Base-by-base conservation (phyloP, 371 early-diverging fungal genomes). In the Capillidium rhysosporum region DNA sequence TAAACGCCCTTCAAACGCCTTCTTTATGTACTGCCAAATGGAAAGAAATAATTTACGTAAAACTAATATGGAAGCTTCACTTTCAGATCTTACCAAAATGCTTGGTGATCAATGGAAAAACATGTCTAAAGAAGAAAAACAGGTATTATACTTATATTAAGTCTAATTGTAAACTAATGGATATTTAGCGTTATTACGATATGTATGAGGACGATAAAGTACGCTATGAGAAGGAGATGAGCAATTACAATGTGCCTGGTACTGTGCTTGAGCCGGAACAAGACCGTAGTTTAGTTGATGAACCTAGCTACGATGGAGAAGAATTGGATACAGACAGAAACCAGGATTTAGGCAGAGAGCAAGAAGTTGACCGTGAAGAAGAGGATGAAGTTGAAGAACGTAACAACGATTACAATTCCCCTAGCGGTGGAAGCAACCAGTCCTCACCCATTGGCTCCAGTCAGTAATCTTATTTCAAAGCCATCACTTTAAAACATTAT, bases 1-100 rank as follows among this genome's bases (percentile, higher is more conserved):
- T 20, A 74, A 72, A 64, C 67, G 77, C 0, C 76, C 77, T 14
- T 72, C 75, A 26, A 80, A 80, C 57, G 80, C 76, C 2, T 80
- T 76, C 56, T 75, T 77, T 44, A 48, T 76, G 16, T 80, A 66
- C 52, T 77, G 75, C 59, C 69, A 77, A 20, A 28, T 70, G 26
- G 65, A 71, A 54, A 68, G 77, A 23, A 72, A 71, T 38, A 69
- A 73, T 55, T 63, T 77, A 30, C 76, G 71, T 56, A 71, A 71
- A 55, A 66, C 75, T 34, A 59, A 69, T 47, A 69, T 65, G 16
- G 63, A 69, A 43, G 69, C 69, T 54, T 67, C 60, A 46, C 57
- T 72, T 40, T 64, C 69, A 34, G 72, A 71, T 46, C 65, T 73
- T 18, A 73, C 73, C 10, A 67, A 62, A 47, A 59, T 73, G 7